Percentiles rank a stretch among this genome's conserved stretches.
These are phyloP conservation scores for Alternaria conjuncta DNA, from an alignment of 2,329 filamentous ascomycete genomes.

Conservation along the genomic window DNA sequence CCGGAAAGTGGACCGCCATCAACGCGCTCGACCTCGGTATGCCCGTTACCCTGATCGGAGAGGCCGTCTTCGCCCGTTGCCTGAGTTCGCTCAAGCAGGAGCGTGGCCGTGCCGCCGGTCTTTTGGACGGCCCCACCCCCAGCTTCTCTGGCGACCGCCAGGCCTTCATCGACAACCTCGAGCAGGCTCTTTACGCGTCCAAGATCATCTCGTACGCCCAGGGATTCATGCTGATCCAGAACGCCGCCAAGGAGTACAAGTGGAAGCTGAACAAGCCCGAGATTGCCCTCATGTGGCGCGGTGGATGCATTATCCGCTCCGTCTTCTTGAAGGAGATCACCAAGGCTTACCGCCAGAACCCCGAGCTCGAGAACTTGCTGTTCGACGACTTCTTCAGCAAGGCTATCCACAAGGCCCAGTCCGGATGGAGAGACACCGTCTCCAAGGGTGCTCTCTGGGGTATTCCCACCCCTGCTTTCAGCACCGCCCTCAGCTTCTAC, in stretches of 20 bases:
- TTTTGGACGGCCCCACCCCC: constrained; percentile 78
- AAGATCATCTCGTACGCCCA: constrained; percentile 99
- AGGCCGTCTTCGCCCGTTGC: constrained; percentile 95
- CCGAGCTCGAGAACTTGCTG: constrained; percentile 95
- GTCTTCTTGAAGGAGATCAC: constrained; percentile 99
- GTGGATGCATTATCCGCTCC: constrained; percentile 99
- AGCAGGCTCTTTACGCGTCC: constrained; percentile 98
- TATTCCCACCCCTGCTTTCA: constrained; percentile 96
- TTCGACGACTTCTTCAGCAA: constrained; percentile 99
- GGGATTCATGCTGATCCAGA: constrained; percentile 99
- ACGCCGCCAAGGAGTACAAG: constrained; percentile 91
- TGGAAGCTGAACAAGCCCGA: constrained; percentile 99
- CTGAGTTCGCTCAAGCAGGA: constrained; percentile 93
- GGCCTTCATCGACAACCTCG: constrained; percentile 93
- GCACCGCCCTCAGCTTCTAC: constrained; percentile 96
- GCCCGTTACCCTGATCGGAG: constrained; percentile 97
- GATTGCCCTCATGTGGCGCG: constrained; percentile 99
- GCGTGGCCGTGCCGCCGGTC: constrained; percentile 79
- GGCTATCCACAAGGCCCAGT: constrained; percentile 94
- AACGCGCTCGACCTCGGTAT: constrained; percentile 98
- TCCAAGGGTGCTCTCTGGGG: constrained; percentile 91
- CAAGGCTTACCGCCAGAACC: constrained; percentile 86
- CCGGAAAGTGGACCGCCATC: constrained; percentile 99
- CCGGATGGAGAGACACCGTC: constrained; percentile 67
- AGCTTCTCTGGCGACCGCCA: constrained; percentile 90